A percentile compares a stretch with the other conserved stretches of the same genome.
Evolutionary conservation across 352 stramenopile species (phyloP).

Genomic region (Globisporangium radiosum): DNA sequence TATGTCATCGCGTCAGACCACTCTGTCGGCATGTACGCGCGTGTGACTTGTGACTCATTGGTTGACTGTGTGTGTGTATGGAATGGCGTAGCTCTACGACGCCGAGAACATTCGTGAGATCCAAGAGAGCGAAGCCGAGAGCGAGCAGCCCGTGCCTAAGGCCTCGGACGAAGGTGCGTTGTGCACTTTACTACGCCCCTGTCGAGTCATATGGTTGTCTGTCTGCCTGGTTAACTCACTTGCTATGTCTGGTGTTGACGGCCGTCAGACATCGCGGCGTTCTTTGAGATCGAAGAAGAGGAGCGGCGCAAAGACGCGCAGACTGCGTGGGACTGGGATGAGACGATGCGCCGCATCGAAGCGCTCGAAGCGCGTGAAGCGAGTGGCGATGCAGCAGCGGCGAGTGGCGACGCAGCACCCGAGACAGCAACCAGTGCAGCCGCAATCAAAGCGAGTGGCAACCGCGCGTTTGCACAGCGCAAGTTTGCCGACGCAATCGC

Average conservation of each 20-base stretch:
- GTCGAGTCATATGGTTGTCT: too few species aligned
- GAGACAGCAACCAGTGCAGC: conserved; percentile 18
- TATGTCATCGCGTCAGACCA: not conserved
- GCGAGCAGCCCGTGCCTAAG: conserved; percentile 32
- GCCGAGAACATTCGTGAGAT: conserved; percentile 83
- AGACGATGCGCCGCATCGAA: conserved; percentile 84
- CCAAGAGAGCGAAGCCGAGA: conserved; percentile 76
- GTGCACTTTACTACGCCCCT: too few species aligned
- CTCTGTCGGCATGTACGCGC: not conserved
- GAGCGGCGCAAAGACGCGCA: conserved; percentile 47
- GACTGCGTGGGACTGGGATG: conserved; percentile 72
- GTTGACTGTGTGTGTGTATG: not conserved
- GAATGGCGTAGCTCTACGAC: conserved; percentile 54
- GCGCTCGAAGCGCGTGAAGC: conserved; percentile 69
- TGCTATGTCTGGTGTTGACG: not conserved
- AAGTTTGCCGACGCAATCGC: conserved; percentile 75
- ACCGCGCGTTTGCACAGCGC: conserved; percentile 63
- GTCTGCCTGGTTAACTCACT: not conserved
- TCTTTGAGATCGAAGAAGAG: conserved; percentile 83
- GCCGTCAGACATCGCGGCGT: conserved; percentile 59
- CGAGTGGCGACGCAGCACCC: conserved; percentile 21
- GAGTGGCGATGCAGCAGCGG: conserved; percentile 20
- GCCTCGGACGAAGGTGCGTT: conserved; percentile 55
- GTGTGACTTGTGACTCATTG: not conserved
- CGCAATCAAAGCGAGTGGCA: conserved; percentile 66